Evolutionary conservation across 805 yeast genomes (phyloP).

Genomic region (Huiozyma naganishii): DNA sequence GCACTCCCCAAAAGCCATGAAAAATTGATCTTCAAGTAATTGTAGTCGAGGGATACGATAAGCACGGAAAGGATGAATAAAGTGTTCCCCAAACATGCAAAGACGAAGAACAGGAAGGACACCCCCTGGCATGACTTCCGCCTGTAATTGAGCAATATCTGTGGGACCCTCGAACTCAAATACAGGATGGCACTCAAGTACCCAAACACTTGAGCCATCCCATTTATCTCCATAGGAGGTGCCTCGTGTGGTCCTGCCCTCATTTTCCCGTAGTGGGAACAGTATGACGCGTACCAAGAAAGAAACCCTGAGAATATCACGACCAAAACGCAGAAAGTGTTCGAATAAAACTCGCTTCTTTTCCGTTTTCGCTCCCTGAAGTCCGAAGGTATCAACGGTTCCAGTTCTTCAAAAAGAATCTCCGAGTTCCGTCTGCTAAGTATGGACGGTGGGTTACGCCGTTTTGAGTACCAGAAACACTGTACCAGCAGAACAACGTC

Average conservation of each 20-base stretch:
- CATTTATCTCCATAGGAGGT: conserved; percentile 49
- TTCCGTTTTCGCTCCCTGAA: conserved; percentile 15
- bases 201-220: conserved; percentile 81
- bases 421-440: not conserved
- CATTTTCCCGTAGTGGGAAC: conserved; percentile 7
- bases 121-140: conserved; percentile 93
- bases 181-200: conserved; percentile 63
- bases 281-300: conserved; percentile 75
- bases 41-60: conserved; percentile 56
- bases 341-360: conserved; percentile 5
- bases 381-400: conserved; percentile 3
- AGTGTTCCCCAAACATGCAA: conserved; percentile 89
- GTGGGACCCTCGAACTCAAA: conserved; percentile 87
- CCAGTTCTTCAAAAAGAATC: conserved; percentile 4
- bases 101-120: conserved; percentile 82
- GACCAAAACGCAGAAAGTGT: conserved; percentile 43
- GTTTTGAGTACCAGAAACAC: conserved; percentile 50
- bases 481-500: conserved; percentile 78
- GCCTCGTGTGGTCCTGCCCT: not conserved
- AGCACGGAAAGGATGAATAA: conserved; percentile 83
- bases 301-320: conserved; percentile 70
- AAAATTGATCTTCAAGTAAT: conserved; percentile 69
- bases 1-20: conserved; percentile 89
- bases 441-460: no score
- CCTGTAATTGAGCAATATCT: conserved; percentile 70